A percentile compares a stretch with the other conserved stretches of the same genome.
Conservation (phyloP, 202 grass and related monocot genomes). For the Hordeum pubiflorum region DNA sequence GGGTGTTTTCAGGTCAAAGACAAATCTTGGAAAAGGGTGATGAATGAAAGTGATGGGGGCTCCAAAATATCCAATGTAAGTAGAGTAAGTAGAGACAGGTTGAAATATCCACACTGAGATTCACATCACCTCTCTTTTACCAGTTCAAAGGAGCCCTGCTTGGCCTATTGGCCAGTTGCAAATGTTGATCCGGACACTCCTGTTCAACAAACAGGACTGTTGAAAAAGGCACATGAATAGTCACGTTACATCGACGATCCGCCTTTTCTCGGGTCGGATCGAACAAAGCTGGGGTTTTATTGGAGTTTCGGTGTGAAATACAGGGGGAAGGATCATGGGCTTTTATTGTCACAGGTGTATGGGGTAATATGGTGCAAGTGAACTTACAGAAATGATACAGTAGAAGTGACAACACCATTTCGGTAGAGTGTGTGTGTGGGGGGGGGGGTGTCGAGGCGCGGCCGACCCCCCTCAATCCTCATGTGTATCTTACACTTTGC, state of each 20-base stretch:
- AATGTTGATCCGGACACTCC: conserved; percentile 9
- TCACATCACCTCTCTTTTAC: conserved; percentile 24
- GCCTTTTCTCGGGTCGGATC: background rate
- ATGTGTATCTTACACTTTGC: conserved; percentile 3
- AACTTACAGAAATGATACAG: conserved; percentile 24
- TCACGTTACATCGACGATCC: background rate
- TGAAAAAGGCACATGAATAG: background rate
- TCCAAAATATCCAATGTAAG: conserved; percentile 4
- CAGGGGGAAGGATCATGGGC: background rate
- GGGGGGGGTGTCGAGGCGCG: background rate
- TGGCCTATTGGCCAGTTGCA: conserved; percentile 18
- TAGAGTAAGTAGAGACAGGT: background rate
- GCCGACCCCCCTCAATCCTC: background rate
- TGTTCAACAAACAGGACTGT: conserved; percentile 23
- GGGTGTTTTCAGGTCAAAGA: conserved; percentile 37
- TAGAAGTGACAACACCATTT: background rate
- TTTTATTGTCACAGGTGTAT: conserved; percentile 9
- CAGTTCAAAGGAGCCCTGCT: conserved; percentile 20
- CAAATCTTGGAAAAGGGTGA: conserved; percentile 30
- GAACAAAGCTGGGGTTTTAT: background rate
- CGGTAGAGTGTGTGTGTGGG: background rate
- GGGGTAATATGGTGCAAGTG: background rate
- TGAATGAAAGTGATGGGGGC: conserved; percentile 12
- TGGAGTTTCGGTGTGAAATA: conserved; percentile 6
- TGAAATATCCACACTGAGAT: conserved; percentile 26